Evolutionary conservation across 345 rosid species (phyloP).

Genomic region (Excoecaria agallocha): DNA sequence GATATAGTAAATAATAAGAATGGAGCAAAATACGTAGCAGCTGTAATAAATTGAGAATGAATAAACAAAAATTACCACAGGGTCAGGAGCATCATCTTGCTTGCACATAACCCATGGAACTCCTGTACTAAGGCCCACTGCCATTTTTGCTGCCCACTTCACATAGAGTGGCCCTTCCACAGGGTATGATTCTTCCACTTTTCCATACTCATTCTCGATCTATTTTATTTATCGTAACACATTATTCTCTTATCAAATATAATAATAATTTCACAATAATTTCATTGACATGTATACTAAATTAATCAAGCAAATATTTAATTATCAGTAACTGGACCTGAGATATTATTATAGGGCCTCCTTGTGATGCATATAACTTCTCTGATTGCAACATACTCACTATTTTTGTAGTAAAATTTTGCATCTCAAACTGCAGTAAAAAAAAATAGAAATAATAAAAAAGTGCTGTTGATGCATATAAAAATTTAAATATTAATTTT

Average conservation of each 20-base stretch:
- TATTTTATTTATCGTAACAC: constrained; percentile 8
- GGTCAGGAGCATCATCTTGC: constrained; percentile 82
- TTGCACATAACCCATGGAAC: constrained; percentile 96
- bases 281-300: too few species aligned
- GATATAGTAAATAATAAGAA: too few species aligned
- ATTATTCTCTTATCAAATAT: too few species aligned
- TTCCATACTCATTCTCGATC: constrained; percentile 83
- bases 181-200: constrained; percentile 45
- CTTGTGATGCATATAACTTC: constrained; percentile 71
- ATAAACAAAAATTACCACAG: constrained; percentile 48
- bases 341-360: constrained; percentile 84
- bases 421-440: constrained; percentile 58
- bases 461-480: too few species aligned
- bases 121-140: constrained; percentile 66
- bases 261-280: too few species aligned
- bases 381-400: constrained; percentile 70
- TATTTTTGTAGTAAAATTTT: constrained; percentile 49
- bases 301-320: too few species aligned
- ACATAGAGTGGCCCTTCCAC: constrained; percentile 59
- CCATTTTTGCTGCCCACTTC: constrained; percentile 73
- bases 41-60: too few species aligned
- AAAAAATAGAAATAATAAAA: background rate
- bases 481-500: too few species aligned
- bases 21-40: too few species aligned
- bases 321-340: constrained; percentile 43